Conservation (phyloP, 2,329 filamentous ascomycete species). For the Plenodomus biglobosus region DNA sequence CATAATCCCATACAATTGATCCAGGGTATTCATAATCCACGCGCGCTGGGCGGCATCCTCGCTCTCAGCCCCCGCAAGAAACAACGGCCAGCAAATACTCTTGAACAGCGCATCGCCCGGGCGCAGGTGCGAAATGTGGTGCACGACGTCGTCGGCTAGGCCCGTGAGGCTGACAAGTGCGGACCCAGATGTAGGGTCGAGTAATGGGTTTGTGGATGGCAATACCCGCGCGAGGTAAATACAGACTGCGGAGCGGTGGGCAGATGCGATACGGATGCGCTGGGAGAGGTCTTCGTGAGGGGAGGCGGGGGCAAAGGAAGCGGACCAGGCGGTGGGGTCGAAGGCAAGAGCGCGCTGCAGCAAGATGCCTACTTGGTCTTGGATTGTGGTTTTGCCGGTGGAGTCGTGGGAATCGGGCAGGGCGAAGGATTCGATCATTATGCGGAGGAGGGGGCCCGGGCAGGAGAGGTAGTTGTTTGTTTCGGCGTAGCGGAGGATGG, state of each 20-base stretch:
- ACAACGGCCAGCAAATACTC: conserved; percentile 62
- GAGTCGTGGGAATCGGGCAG: conserved; percentile 29
- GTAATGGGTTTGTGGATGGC: conserved; percentile 36
- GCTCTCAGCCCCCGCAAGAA: conserved; percentile 60
- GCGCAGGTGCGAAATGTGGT: conserved; percentile 54
- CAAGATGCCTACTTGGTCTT: conserved; percentile 29
- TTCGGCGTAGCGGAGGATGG: conserved; percentile 44
- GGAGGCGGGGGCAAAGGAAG: conserved; percentile 34
- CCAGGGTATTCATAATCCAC: conserved; percentile 55
- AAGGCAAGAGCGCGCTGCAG: conserved; percentile 34
- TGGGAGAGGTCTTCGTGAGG: conserved; percentile 38
- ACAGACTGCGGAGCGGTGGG: conserved; percentile 46
- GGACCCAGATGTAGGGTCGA: conserved; percentile 45
- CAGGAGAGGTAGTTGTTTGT: conserved; percentile 47
- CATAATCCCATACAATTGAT: conserved; percentile 38
- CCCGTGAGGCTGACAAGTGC: conserved; percentile 38
- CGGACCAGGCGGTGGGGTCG: conserved; percentile 37
- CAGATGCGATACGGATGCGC: conserved; percentile 42
- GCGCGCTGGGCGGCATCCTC: conserved; percentile 50
- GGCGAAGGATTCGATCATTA: conserved; percentile 43
- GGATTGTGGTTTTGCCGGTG: conserved; percentile 14
- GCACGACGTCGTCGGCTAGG: conserved; percentile 55
- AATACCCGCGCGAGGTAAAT: conserved; percentile 42
- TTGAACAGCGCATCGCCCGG: conserved; percentile 58
- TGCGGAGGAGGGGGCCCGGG: conserved; percentile 38